Base-by-base conservation (phyloP, 768 basidiomycete genomes). In the Lactarius hengduanensis region DNA sequence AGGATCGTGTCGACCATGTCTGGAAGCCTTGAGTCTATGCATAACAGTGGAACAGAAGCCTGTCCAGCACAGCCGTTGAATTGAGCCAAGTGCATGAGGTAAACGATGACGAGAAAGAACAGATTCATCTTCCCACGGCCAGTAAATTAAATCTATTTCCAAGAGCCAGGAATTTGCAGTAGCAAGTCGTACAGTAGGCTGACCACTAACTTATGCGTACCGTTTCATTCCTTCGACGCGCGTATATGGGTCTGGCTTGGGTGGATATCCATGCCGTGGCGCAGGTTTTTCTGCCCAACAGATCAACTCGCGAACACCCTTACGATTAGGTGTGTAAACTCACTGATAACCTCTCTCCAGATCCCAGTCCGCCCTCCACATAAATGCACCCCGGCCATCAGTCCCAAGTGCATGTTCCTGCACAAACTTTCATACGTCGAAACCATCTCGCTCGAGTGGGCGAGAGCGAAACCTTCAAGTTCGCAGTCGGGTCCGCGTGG, bases 321-420 rank as follows among this genome's bases (percentile, higher is more conserved):
- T 9, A 15, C 3, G 6, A 32, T 20, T 26, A 40, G 57, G 47
- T 16, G 26, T 16, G 43, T 85, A 30, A n/a, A n/a, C 91, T 78
- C 73, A 90, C 93, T 81, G 66, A 94, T 77, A 36, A 88, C 77
- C 68, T 86, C 82, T 66, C 73, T 72, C 77, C 94, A 91, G 65
- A 94, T 86, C n/a, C 71, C 92, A 95, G 47, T 86, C 80, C 70
- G 85, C 86, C 72, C 94, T 81, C 86, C 88, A 96, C 88, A 95
- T 92, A 75, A 90, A 88, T 5, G 81, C 86, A 7, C 90, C 94
- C 22, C 90, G 90, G 38, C 91, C 30, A 32, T 32, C 89, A 41
- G 58, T 80, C 71, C 86, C 80, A 59, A 91, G 73, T 43, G 80
- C 80, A 78, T 88, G 84, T 67, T 80, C 72, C 56, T 75, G 74